A percentile compares a stretch with the other conserved stretches of the same genome.
Conservation (phyloP, 192 early-diverging fungal genomes). For the Gryganskiella cystojenkinii region DNA sequence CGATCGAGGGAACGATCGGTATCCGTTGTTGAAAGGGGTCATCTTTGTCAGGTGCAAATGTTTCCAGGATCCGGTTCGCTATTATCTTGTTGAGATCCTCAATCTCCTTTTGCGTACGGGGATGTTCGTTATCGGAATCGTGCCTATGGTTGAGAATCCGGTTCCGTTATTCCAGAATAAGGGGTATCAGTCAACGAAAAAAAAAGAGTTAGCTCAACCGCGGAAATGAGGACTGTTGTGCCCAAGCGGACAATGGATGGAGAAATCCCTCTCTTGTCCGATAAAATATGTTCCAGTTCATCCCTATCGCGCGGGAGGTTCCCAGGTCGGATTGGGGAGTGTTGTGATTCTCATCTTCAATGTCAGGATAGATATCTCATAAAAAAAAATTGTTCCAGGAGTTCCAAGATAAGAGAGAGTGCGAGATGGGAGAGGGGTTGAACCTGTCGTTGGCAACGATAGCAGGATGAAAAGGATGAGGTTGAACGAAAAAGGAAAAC, state of each 20-base stretch:
- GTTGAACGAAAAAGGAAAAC: neutral
- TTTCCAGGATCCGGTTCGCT: constrained; percentile 52
- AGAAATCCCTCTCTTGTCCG: too few relatives aligned
- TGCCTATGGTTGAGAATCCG: constrained; percentile 58
- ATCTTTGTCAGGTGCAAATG: constrained; percentile 55
- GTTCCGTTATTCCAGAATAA: constrained; percentile 5
- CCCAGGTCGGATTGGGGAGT: too few relatives aligned
- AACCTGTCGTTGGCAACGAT: neutral
- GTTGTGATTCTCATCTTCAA: too few relatives aligned
- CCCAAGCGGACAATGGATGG: too few relatives aligned
- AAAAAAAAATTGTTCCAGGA: too few relatives aligned
- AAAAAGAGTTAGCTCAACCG: neutral
- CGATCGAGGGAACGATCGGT: constrained; percentile 63
- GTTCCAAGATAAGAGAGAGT: too few relatives aligned
- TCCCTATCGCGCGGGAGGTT: too few relatives aligned
- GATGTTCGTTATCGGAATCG: constrained; percentile 72
- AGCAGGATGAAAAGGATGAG: neutral
- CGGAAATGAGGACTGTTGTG: neutral
- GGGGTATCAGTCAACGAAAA: neutral
- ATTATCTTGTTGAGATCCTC: constrained; percentile 64
- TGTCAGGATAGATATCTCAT: too few relatives aligned
- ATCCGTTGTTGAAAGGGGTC: constrained; percentile 38
- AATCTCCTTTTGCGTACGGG: constrained; percentile 72
- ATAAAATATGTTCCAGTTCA: neutral
- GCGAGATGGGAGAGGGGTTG: too few relatives aligned